These are phyloP conservation scores for Pholiota adiposa DNA, from an alignment of 1,284 basidiomycete species.

Conservation along the genomic window DNA sequence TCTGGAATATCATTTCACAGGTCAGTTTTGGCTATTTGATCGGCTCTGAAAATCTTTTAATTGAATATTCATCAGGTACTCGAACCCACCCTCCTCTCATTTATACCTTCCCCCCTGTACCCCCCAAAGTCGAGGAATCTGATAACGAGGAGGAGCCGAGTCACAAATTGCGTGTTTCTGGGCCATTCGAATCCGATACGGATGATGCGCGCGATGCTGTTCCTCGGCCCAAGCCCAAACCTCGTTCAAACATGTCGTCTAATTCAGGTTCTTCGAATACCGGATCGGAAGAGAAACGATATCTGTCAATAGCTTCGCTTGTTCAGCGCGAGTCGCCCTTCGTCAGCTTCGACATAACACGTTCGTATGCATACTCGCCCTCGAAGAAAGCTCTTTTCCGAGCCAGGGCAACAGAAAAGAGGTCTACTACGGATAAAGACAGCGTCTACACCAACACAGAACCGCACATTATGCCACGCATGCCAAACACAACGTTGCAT, in stretches of 20 bases:
- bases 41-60: background rate
- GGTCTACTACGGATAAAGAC: constrained; percentile 22
- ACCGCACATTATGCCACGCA: constrained; percentile 29
- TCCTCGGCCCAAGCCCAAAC: constrained; percentile 28
- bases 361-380: constrained; percentile 46
- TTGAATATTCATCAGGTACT: constrained; percentile 46
- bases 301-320: constrained; percentile 37
- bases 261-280: constrained; percentile 12
- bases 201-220: constrained; percentile 43
- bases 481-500: constrained; percentile 55
- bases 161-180: constrained; percentile 2
- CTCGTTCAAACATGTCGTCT: constrained; percentile 16
- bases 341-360: constrained; percentile 47
- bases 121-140: constrained; percentile 17
- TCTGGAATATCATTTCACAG: constrained; percentile 61
- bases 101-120: constrained; percentile 57
- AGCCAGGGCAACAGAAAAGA: background rate
- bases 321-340: constrained; percentile 45
- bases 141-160: constrained; percentile 11
- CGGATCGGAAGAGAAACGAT: constrained; percentile 30
- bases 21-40: constrained; percentile 35
- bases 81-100: constrained; percentile 65
- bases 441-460: constrained; percentile 5
- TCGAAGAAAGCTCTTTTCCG: constrained; percentile 34
- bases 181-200: constrained; percentile 29